Conservation (phyloP, 1,284 basidiomycete species). For the Puccinia novopanici region DNA sequence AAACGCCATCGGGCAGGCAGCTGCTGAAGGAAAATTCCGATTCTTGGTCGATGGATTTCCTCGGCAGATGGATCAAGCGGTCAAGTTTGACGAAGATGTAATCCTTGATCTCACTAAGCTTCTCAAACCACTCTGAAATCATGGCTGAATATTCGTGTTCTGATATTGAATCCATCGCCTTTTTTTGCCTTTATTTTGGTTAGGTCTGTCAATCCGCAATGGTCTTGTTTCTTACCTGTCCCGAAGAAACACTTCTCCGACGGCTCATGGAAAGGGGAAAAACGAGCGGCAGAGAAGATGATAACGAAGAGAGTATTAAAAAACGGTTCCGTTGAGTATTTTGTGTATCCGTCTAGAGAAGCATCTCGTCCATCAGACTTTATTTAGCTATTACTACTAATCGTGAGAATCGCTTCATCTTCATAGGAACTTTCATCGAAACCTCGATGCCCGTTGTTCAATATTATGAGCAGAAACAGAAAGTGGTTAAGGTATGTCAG, state of each 20-base stretch:
- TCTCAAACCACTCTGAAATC: not conserved
- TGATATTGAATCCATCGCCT: not conserved
- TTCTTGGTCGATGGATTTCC: slow-evolving; percentile 99
- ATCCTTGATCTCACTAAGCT: slow-evolving; percentile 58
- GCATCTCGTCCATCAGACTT: not conserved
- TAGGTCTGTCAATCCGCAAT: slow-evolving; percentile 78
- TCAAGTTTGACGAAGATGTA: slow-evolving; percentile 86
- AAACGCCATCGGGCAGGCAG: slow-evolving; percentile 77
- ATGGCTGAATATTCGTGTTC: not conserved
- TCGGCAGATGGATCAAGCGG: slow-evolving; percentile 95
- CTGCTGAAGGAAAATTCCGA: slow-evolving; percentile 70
- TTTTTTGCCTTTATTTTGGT: not conserved
- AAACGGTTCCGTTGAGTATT: slow-evolving; percentile 82
- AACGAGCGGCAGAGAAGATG: slow-evolving; percentile 93
- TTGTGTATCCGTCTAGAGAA: not conserved
- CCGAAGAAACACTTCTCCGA: slow-evolving; percentile 81
- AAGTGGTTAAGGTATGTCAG: slow-evolving; percentile 75
- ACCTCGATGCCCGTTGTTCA: slow-evolving; percentile 97
- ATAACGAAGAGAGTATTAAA: slow-evolving; percentile 91
- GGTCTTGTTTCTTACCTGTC: slow-evolving; percentile 86
- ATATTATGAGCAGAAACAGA: slow-evolving; percentile 71
- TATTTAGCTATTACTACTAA: slow-evolving; percentile 27
- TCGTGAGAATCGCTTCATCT: not conserved
- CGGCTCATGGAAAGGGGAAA: slow-evolving; percentile 85
- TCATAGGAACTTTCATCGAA: slow-evolving; percentile 80